phyloP scores from a whole-genome alignment of 73 alveolate species.

The Paramecium octaurelia region DNA sequence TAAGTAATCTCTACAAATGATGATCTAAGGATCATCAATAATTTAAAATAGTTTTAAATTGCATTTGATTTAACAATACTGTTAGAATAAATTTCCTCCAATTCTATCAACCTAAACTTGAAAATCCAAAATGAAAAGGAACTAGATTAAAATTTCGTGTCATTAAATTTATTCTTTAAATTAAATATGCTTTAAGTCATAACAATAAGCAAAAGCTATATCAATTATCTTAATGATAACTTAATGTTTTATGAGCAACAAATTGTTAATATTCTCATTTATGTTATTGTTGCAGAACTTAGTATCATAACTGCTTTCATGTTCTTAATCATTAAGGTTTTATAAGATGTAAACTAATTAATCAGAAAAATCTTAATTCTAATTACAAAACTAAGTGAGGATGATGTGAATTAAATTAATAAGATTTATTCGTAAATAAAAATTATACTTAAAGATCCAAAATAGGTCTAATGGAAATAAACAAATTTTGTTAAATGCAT shows the following conservation, averaged over 20 bases:
- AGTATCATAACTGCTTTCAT: neutral
- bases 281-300: neutral
- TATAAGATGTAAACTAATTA: neutral
- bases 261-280: neutral
- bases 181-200: constrained; percentile 1
- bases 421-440: neutral
- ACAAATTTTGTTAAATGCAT: neutral
- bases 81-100: neutral
- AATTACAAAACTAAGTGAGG: constrained; percentile 13
- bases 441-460: neutral
- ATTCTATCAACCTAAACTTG: neutral
- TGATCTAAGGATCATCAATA: neutral
- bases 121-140: neutral
- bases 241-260: neutral
- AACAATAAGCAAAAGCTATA: neutral
- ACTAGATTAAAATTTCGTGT: neutral
- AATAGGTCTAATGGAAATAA: constrained; percentile 5
- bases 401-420: neutral
- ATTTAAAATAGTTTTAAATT: neutral
- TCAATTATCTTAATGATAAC: neutral
- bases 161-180: neutral
- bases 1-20: neutral
- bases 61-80: neutral
- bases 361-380: neutral
- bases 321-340: neutral